A percentile compares a stretch with the other conserved stretches of the same genome.
Conservation (phyloP, 306 rosid species). For the Elaeagnus macrophylla region DNA sequence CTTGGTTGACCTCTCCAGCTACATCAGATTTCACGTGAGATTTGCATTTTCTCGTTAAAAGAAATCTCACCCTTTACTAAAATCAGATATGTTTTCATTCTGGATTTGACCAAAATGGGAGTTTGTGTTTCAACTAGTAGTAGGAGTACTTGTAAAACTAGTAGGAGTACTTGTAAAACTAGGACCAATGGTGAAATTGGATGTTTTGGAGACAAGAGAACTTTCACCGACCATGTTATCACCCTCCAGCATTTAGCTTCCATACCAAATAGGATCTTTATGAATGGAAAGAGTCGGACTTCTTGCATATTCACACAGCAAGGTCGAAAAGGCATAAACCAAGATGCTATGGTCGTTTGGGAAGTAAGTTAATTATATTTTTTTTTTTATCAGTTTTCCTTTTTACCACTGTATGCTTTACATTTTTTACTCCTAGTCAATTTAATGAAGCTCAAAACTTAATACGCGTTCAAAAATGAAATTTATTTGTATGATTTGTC, state of each 20-base stretch:
- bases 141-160: slow-evolving; percentile 61
- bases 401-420: too few species aligned
- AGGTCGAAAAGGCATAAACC: slow-evolving; percentile 92
- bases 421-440: too few species aligned
- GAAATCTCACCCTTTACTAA: background rate
- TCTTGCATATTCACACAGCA: slow-evolving; percentile 89
- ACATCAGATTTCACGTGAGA: background rate
- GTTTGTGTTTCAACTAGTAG: slow-evolving; percentile 81
- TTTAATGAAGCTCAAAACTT: too few species aligned
- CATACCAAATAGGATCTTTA: slow-evolving; percentile 61
- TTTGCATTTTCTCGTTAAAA: too few species aligned
- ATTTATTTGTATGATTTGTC: too few species aligned
- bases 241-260: slow-evolving; percentile 56
- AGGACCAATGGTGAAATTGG: slow-evolving; percentile 45
- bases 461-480: too few species aligned
- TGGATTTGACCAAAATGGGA: slow-evolving; percentile 67
- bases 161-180: slow-evolving; percentile 21
- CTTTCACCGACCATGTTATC: slow-evolving; percentile 60
- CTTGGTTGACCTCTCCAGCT: slow-evolving; percentile 31
- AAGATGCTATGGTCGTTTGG: slow-evolving; percentile 99
- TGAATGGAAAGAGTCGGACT: slow-evolving; percentile 70
- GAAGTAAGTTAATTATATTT: slow-evolving; percentile 52
- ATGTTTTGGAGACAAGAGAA: slow-evolving; percentile 46
- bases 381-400: too few species aligned
- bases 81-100: slow-evolving; percentile 34